Conservation (phyloP, 2,329 filamentous ascomycete genomes). For the Verticillium nubilum region DNA sequence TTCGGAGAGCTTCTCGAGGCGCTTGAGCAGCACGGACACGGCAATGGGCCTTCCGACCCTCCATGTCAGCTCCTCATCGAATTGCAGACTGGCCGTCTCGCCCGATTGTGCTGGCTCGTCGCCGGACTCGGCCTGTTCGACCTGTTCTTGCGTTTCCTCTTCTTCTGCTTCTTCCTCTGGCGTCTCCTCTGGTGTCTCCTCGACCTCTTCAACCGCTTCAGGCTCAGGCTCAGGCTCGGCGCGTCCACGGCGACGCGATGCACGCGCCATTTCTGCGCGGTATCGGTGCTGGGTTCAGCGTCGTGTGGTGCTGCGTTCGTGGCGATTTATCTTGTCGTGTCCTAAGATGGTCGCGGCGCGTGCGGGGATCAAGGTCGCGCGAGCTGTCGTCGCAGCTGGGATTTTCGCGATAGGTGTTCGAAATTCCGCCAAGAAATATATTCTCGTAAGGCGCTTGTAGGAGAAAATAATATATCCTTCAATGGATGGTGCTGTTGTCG, state of each 20-base stretch:
- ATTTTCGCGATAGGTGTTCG: background rate
- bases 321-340: background rate
- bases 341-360: background rate
- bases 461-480: background rate
- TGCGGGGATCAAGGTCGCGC: background rate
- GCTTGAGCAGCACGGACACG: constrained; percentile 72
- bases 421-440: background rate
- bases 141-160: constrained; percentile 8
- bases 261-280: constrained; percentile 1
- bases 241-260: constrained; percentile 1
- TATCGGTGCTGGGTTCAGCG: background rate
- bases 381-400: background rate
- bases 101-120: background rate
- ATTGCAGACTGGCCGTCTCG: constrained; percentile 52
- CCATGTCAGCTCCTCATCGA: constrained; percentile 86
- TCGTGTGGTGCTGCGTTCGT: too few relatives aligned
- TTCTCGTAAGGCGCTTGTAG: background rate
- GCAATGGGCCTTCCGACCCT: constrained; percentile 85
- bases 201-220: constrained; percentile 2
- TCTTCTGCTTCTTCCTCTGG: constrained; percentile 12
- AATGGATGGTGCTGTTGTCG: background rate
- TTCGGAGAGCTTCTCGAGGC: constrained; percentile 73
- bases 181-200: background rate
- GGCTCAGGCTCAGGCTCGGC: constrained; percentile 6
- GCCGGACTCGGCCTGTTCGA: background rate